Evolutionary conservation across 2,329 filamentous ascomycete species (phyloP), one percentile per base, ranked within the genome.

Genomic region (Epichloe typhina): DNA sequence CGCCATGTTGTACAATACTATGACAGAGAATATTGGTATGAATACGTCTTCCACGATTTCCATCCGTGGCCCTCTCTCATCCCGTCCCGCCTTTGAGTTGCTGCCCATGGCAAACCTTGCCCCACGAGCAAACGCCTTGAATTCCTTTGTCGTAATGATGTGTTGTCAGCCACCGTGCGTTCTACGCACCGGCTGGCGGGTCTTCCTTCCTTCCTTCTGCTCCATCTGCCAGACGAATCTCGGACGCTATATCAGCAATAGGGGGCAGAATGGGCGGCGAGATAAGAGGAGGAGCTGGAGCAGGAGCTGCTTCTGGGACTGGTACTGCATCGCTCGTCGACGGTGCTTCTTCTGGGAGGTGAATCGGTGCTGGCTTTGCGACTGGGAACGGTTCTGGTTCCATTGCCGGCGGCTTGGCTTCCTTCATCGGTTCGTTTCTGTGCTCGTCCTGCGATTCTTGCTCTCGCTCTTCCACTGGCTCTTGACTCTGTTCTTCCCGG

Each of bases 151-250:
- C 38, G 12, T 41, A 40, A 19, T 31, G 11, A 31, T 33, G 31
- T 26, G 31, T 23, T 7, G 11, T 39, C 31, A 50, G 51, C 49
- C 50, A 40, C 47, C 50, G 49, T 52, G 50, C 49, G 38, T 54
- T 46, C 50, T 57, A 56, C 46, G 46, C 55, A 46, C 52, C 45
- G 49, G 50, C 53, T 37, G 52, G 43, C 47, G 23, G 51, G 43
- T 50, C 51, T 40, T 54, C 52, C 47, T 47, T 49, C 38, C 43
- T 26, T 45, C 47, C 45, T 47, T 54, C 53, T n/a, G 42, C 49
- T 11, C 19, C 41, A 7, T 42, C 46, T 13, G 15, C 26, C 7
- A 23, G 21, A 3, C 15, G 43, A 12, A 19, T 9, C 37, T 49
- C 41, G 12, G 13, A 31, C 15, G 21, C 42, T n/a, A 21, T 21